Evolutionary conservation across 805 yeast genomes (phyloP).

Genomic region (Kluyveromyces aestuarii): DNA sequence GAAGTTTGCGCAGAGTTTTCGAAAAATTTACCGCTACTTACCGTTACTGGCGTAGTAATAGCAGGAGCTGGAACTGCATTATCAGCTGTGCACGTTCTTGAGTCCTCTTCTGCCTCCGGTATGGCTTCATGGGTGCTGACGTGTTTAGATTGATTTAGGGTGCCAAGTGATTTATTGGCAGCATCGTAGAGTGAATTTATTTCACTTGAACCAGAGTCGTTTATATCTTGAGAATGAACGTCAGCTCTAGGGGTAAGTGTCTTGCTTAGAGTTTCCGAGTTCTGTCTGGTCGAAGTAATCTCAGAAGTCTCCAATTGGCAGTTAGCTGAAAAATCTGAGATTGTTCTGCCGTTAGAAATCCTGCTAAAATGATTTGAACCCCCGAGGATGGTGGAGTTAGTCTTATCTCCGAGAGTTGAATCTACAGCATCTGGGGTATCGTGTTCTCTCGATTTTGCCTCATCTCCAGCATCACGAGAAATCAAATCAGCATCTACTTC

Average conservation of each 20-base stretch:
- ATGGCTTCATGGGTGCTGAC: not conserved
- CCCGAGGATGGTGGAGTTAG: constrained; percentile 20
- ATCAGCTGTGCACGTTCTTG: not conserved
- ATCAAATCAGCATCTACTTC: constrained; percentile 7
- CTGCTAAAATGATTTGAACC: constrained; percentile 9
- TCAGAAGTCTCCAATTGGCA: constrained; percentile 3
- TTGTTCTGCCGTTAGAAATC: constrained; percentile 4
- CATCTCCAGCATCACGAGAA: constrained; percentile 5
- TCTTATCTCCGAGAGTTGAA: constrained; percentile 15
- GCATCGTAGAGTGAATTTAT: constrained; percentile 7
- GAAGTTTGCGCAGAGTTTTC: not conserved
- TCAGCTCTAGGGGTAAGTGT: constrained; percentile 5
- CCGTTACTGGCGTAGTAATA: not conserved
- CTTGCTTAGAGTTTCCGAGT: constrained; percentile 3
- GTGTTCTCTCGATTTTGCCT: constrained; percentile 3
- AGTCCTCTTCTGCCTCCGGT: not conserved
- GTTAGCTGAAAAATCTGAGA: constrained; percentile 3
- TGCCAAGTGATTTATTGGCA: constrained; percentile 2
- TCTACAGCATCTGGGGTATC: constrained; percentile 7
- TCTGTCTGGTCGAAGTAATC: constrained; percentile 1
- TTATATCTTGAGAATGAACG: constrained; percentile 6
- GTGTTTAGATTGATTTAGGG: not conserved
- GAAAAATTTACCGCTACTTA: not conserved
- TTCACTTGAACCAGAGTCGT: constrained; percentile 8
- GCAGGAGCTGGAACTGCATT: not conserved